phyloP scores from a whole-genome alignment of 2,329 filamentous ascomycete species.

The Xylaria sp. region DNA sequence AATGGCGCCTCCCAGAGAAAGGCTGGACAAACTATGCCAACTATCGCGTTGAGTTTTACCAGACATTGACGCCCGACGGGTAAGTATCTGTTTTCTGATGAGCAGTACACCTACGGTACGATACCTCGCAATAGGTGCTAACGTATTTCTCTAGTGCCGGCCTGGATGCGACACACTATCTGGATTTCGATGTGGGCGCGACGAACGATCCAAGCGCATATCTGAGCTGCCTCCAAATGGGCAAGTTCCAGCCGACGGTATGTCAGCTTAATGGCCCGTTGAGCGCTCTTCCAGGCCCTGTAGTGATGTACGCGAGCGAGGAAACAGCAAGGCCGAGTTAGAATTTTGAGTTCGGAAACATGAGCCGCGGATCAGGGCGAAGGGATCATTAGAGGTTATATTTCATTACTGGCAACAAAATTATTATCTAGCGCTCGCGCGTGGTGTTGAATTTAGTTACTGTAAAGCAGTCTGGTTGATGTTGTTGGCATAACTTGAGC shows the following conservation, averaged over 20 bases:
- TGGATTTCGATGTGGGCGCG: slow-evolving; percentile 7
- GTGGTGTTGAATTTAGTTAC: too few relatives aligned
- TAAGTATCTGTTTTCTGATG: neutral
- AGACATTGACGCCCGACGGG: slow-evolving; percentile 18
- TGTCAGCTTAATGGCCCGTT: slow-evolving; percentile 26
- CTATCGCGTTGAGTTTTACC: slow-evolving; percentile 28
- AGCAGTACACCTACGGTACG: neutral
- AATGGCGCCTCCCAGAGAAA: slow-evolving; percentile 26
- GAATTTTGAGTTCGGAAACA: neutral
- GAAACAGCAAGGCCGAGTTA: slow-evolving; percentile 20
- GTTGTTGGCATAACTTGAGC: too few relatives aligned
- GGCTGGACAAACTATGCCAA: slow-evolving; percentile 22
- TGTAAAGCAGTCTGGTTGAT: too few relatives aligned
- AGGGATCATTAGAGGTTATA: neutral
- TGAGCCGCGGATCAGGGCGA: neutral
- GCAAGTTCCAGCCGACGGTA: slow-evolving; percentile 21
- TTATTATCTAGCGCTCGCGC: too few relatives aligned
- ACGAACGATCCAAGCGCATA: slow-evolving; percentile 27
- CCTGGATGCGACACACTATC: slow-evolving; percentile 25
- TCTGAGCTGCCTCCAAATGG: slow-evolving; percentile 34
- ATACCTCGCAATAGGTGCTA: neutral
- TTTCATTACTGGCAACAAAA: neutral
- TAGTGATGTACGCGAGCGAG: slow-evolving; percentile 25
- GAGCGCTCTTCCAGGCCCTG: slow-evolving; percentile 22
- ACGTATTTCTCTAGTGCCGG: slow-evolving; percentile 17